Evolutionary conservation across 805 yeast species (phyloP), one percentile per base, ranked within the genome.

Genomic region (Teunomyces panamensis): DNA sequence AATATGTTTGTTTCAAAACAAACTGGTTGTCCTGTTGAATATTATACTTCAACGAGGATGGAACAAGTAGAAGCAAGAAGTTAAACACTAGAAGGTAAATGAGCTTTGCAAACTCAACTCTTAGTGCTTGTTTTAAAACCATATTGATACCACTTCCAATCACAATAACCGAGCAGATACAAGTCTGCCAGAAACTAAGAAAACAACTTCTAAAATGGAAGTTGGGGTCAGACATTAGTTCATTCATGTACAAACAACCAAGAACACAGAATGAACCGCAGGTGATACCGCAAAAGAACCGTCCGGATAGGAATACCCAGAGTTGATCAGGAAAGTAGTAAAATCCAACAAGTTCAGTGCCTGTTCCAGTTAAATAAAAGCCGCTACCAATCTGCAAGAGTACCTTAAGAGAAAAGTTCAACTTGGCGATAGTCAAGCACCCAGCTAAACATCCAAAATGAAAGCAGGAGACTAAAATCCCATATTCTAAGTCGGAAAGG

Each of bases 261-360:
- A 62, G 30, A 2, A 60, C 60, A 27, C 63, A 52, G 11, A 60
- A 43, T 1, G 56, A 46, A 1, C 72, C 72, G 26, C 65, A 56
- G 5, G 57, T 41, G 9, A 62, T 36, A 5, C 68, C 68, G 30
- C 56, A 46, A 7, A 58, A 16, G 11, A 58, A 30, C 30, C 68
- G 49, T 1, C 62, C 66, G 8, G 48, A 32, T 5, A 58, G 35
- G 50, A 39, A 53, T 13, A 44, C 47, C 57, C 58, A 35, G 14
- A 36, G 27, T 3, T 26, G 9, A 11, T 20, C 16, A 4, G 33
- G 37, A 11, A 49, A 14, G 46, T 37, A 27, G 24, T 30, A 9
- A 5, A 45, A 20, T 10, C 51, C 34, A 8, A 49, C 35, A 11
- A 49, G 33, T 49, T 62, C 59, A 1, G 59, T 17, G 10, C 49